phyloP scores from a whole-genome alignment of 805 yeast genomes.

The Jamesozyma hellenica region DNA sequence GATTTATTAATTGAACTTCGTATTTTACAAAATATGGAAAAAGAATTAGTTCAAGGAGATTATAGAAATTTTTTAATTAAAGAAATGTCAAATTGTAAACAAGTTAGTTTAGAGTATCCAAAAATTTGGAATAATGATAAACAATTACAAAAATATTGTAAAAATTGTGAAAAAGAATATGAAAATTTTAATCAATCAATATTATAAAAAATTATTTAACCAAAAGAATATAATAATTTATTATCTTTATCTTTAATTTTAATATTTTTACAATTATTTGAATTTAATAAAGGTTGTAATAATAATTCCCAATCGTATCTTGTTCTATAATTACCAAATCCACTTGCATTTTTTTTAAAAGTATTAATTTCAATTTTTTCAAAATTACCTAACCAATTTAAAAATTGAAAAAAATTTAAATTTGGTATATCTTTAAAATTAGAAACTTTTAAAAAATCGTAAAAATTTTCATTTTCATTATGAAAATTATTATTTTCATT shows the following conservation, averaged over 20 bases:
- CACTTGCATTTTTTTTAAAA: conserved; percentile 31
- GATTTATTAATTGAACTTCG: conserved; percentile 59
- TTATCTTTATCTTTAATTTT: conserved; percentile 28
- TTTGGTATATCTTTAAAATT: conserved; percentile 29
- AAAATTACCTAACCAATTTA: conserved; percentile 26
- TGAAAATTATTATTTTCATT: too few relatives aligned
- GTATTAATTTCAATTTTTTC: conserved; percentile 30
- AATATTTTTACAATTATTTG: conserved; percentile 28
- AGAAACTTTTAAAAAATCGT: conserved; percentile 20
- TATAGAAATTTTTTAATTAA: conserved; percentile 62
- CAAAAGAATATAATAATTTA: conserved; percentile 34
- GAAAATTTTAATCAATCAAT: conserved; percentile 5
- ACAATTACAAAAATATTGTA: conserved; percentile 26
- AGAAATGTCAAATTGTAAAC: conserved; percentile 49
- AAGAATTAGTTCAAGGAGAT: conserved; percentile 49
- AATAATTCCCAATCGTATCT: conserved; percentile 33
- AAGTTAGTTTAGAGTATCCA: conserved; percentile 24
- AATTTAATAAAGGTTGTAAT: conserved; percentile 29
- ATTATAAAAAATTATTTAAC: conserved; percentile 7
- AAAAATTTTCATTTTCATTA: conserved; percentile 12
- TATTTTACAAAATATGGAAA: conserved; percentile 56
- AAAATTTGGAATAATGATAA: conserved; percentile 23
- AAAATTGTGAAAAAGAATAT: conserved; percentile 27
- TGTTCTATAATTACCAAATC: conserved; percentile 31
- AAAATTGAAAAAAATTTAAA: conserved; percentile 29